These are phyloP conservation scores for Eimeria falciformis DNA, from an alignment of 169 alveolate species.

Conservation along the genomic window DNA sequence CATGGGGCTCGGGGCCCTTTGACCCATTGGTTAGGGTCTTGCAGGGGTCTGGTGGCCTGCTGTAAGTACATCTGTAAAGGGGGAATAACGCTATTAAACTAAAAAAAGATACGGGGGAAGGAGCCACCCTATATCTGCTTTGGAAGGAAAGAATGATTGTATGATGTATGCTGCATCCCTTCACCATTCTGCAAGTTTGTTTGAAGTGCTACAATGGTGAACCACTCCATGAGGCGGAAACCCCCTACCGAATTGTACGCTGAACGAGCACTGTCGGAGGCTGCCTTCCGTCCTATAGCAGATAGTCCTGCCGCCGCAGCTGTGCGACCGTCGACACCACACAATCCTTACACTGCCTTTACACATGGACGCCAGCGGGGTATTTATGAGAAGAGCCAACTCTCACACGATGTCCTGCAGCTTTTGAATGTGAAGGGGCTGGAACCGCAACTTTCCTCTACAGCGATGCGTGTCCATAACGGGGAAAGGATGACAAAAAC, in stretches of 20 bases:
- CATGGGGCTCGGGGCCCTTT: not conserved
- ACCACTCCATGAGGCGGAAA: slow-evolving; percentile 17
- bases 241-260: not conserved
- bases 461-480: not conserved
- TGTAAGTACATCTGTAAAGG: not conserved
- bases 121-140: not conserved
- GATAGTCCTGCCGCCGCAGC: slow-evolving; percentile 9
- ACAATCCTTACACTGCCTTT: not conserved
- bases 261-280: slow-evolving; percentile 63
- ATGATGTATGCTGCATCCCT: not conserved
- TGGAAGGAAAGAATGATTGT: not conserved
- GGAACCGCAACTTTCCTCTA: not conserved
- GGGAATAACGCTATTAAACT: not conserved
- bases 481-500: not conserved
- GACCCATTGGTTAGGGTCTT: slow-evolving; percentile 71
- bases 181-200: not conserved
- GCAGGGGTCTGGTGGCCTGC: slow-evolving; percentile 47
- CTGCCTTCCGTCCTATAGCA: slow-evolving; percentile 45
- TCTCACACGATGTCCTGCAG: not conserved
- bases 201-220: not conserved
- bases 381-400: not conserved
- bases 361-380: not conserved
- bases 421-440: not conserved
- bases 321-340: slow-evolving; percentile 63
- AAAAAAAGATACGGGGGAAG: not conserved